Evolutionary conservation across 2,329 filamentous ascomycete genomes (phyloP), one percentile per base, ranked within the genome.

Genomic region (Phyllosticta capitalensis): DNA sequence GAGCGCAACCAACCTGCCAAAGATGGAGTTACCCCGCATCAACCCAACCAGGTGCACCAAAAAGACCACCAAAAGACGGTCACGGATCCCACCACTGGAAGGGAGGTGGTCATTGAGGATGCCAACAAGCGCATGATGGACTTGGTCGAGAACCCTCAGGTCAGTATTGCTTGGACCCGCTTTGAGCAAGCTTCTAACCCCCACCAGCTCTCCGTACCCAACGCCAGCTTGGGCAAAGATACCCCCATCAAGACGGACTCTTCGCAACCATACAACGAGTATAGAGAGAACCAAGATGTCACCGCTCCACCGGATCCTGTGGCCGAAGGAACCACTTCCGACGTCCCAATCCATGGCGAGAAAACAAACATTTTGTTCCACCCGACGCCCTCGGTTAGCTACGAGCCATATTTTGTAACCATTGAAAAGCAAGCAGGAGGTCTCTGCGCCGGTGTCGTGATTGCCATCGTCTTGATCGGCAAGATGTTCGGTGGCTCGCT

Each of bases 291-390:
- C 9, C 92, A 96, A 74, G 92, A 97, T 73, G 79, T 95, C 60
- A 95, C 90, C 0, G 89, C 92, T 0, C 92, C 92, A 1, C 92
- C 92, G 1, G 92, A 95, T 65, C 92, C 92, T 0, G 79, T 96
- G 20, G 85, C 86, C 17, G 81, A 86, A 60, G 90, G 90, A 22
- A 84, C 87, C 33, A 97, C 92, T 0, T 92, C 90, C 24, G 94
- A 97, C 73, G 91, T 97, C 1, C 94, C 94, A 2, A 95, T 97
- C 61, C 89, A 92, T 69, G 92, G 92, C 67, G 92, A 97, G 71
- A 96, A 94, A 81, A 97, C 94, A 3, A 96, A 96, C 63, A 86
- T 97, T 19, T 81, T 96, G 28, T 97, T 97, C 74, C 92, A 96
- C 72, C 92, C 94, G 17, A 97, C 92, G 0, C 92, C 92, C 0